Base-by-base conservation (phyloP, 305 asterid genomes). In the Galium porrigens region DNA sequence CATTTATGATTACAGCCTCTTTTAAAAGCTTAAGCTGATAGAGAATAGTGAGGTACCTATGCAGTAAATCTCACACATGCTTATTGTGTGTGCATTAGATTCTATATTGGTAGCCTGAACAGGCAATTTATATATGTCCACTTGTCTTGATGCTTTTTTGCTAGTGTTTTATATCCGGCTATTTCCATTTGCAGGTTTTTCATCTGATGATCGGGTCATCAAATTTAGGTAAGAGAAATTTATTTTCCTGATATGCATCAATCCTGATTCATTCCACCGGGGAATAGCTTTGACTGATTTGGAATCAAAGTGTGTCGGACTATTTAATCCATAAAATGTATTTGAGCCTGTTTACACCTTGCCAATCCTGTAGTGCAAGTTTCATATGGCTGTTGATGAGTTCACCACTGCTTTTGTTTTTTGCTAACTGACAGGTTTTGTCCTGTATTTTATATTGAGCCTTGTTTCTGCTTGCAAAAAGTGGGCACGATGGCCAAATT, bases 121-220 rank as follows among this genome's bases (percentile, higher is more conserved):
- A 2, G 14, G 41, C 22, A 27, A 33, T 25, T 62, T 22, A 18
- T 56, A 15, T 32, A 5, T 46, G 22, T 22, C n/a, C 52, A 17
- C 41, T 12, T 42, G 44, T 72, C 30, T 34, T 22, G 29, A 25
- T 54, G 17, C 33, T 66, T 17, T 65, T 27, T 25, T 49, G 17
- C 15, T 60, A 49, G 48, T 56, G 30, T 36, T 36, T 39, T 27
- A 56, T 70, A 5, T 64, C n/a, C 3, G 58, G 57, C 15, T 52
- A 9, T 34, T 25, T 22, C 27, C 33, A 8, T 67, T 80, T 82
- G 82, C 95, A 92, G 98, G 96, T 89, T 78, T 83, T 92, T 72
- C 99, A 92, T 82, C 77, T 92, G 44, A 73, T 92, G 85, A 92
- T 92, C 52, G 99, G 99, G 77, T 80, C 82, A 65, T 85, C 94